These are phyloP conservation scores for Mycena venus DNA, from an alignment of 768 basidiomycete genomes.

Conservation along the genomic window DNA sequence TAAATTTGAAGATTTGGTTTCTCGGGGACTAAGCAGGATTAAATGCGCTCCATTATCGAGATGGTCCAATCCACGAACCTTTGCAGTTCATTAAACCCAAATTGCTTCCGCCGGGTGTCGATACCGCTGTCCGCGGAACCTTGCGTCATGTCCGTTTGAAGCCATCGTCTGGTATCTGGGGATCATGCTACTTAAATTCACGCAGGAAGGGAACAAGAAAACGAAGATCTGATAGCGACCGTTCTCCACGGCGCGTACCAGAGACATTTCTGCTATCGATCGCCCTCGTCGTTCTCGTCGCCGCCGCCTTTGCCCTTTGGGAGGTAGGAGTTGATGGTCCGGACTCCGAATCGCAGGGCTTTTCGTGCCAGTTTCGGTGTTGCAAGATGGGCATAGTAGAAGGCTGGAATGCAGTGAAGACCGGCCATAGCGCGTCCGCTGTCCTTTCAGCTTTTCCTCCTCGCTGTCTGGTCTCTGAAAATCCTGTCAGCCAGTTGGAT, in stretches of 20 bases:
- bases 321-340: slow-evolving; percentile 3
- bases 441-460: no score
- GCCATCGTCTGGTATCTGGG: slow-evolving; percentile 52
- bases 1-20: slow-evolving; percentile 58
- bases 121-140: slow-evolving; percentile 52
- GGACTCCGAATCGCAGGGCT: slow-evolving; percentile 18
- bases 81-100: slow-evolving; percentile 59
- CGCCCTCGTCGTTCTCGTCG: slow-evolving; percentile 44
- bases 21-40: slow-evolving; percentile 42
- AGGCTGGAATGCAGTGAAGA: no score
- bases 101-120: slow-evolving; percentile 45
- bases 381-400: slow-evolving; percentile 17
- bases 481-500: no score
- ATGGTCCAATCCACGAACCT: slow-evolving; percentile 42
- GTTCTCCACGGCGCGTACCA: slow-evolving; percentile 65
- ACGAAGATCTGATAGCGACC: slow-evolving; percentile 41
- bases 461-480: no score
- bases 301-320: slow-evolving; percentile 37
- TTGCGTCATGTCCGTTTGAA: slow-evolving; percentile 52
- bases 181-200: background rate
- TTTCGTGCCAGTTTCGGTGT: slow-evolving; percentile 6
- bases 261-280: slow-evolving; percentile 39
- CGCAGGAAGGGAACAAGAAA: background rate
- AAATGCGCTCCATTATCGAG: background rate
- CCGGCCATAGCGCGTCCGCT: no score